A percentile compares a stretch with the other conserved stretches of the same genome.
Evolutionary conservation across 495 filamentous ascomycete genomes (phyloP).

Genomic region (Podospora bellae-mahoneyi): DNA sequence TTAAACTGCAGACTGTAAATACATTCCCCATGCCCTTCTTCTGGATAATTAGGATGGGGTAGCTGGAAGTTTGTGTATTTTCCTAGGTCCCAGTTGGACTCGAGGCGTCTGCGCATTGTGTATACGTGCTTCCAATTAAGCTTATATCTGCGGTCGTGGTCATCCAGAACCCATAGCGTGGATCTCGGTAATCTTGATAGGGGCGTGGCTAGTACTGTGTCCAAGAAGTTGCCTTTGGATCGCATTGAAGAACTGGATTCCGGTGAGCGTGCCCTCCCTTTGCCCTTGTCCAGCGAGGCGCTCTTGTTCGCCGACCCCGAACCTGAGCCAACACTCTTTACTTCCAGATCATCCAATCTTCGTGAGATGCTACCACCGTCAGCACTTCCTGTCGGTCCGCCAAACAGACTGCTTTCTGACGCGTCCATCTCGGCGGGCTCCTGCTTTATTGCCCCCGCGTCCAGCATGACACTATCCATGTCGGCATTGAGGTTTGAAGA

Average conservation of each 20-base stretch:
- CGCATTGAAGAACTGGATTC: not conserved
- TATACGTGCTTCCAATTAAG: conserved; percentile 86
- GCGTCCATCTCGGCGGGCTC: conserved; percentile 32
- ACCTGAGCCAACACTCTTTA: conserved; percentile 15
- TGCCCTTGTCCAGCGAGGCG: conserved; percentile 32
- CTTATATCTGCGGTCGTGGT: conserved; percentile 45
- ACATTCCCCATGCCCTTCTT: conserved; percentile 86
- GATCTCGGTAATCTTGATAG: conserved; percentile 32
- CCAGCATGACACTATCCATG: conserved; percentile 45
- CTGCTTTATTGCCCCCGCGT: conserved; percentile 32
- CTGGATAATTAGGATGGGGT: conserved; percentile 72
- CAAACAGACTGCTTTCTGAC: conserved; percentile 37
- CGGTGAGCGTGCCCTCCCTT: conserved; percentile 26
- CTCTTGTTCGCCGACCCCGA: conserved; percentile 9
- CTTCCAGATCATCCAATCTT: conserved; percentile 21
- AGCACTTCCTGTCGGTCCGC: conserved; percentile 22
- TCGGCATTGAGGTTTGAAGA: conserved; percentile 37
- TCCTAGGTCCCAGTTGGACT: conserved; percentile 87
- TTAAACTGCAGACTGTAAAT: conserved; percentile 93
- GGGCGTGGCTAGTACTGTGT: conserved; percentile 18
- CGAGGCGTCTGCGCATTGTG: conserved; percentile 77
- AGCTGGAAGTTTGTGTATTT: conserved; percentile 83
- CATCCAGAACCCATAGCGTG: conserved; percentile 43
- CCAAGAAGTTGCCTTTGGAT: conserved; percentile 12
- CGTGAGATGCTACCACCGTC: conserved; percentile 16